Evolutionary conservation across 2,329 filamentous ascomycete species (phyloP).

Genomic region (Alternaria novae-zelandiae): DNA sequence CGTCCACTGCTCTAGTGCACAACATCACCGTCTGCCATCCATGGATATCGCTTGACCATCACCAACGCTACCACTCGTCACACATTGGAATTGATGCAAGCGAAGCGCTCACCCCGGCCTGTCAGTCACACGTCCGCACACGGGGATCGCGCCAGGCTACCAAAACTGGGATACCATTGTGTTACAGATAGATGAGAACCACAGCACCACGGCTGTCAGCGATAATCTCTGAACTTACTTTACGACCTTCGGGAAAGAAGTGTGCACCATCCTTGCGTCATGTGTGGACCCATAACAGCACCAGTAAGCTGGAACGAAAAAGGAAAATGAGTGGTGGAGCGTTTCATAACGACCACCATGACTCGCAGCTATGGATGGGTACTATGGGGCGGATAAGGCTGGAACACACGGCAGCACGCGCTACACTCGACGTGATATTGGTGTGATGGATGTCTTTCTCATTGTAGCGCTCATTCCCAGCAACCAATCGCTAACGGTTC

Average conservation of each 20-base stretch:
- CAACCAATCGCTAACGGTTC: neutral
- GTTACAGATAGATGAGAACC: neutral
- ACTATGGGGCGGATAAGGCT: slow-evolving; percentile 3
- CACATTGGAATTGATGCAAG: neutral
- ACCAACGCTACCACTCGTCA: slow-evolving; percentile 6
- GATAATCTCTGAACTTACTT: slow-evolving; percentile 2
- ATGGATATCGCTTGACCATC: neutral
- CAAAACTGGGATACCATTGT: neutral
- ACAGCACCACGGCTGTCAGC: slow-evolving; percentile 9
- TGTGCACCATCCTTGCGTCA: slow-evolving; percentile 5
- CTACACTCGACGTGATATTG: neutral
- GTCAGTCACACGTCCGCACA: slow-evolving; percentile 6
- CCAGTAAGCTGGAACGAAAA: slow-evolving; percentile 1
- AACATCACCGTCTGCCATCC: slow-evolving; percentile 1
- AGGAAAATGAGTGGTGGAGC: neutral
- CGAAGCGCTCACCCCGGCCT: slow-evolving; percentile 6
- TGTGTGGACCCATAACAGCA: slow-evolving; percentile 4
- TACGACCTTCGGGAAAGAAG: neutral
- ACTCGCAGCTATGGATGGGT: slow-evolving; percentile 4
- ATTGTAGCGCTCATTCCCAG: neutral
- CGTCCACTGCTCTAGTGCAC: neutral
- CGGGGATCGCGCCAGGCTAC: neutral
- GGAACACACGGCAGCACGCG: slow-evolving; percentile 11
- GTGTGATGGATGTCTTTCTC: neutral
- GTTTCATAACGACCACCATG: neutral